Base-by-base conservation (phyloP, 257 asterid species). In the Penstemon newberryi region DNA sequence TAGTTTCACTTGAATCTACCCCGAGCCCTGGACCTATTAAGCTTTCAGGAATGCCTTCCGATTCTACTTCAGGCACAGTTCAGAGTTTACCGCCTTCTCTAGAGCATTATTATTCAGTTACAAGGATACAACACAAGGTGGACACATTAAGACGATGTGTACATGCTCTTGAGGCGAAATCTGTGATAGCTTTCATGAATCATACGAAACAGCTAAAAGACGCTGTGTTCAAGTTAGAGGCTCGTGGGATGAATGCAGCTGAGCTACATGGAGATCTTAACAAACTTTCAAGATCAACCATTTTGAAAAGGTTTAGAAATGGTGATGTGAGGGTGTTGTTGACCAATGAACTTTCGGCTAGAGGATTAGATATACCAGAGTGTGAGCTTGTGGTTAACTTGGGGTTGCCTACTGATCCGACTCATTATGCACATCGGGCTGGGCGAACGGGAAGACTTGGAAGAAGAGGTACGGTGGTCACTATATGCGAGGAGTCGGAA, bases 351-450 rank as follows among this genome's bases (percentile, higher is more conserved):
- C 96, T 94, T 13, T 91, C 97, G 12, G 99, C 99, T 5, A 83
- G 99, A 74, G 97, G 99, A 67, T 84, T 94, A 65, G 99, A 94
- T 79, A 73, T 94, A 15, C 92, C 96, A 3, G 99, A 91, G 72
- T 94, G 99, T 69, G 97, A 94, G 75, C 97, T 94, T 58, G 99
- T 94, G 33, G 99, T 94, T 52, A 91, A 94, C 77, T 81, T 94
- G 75, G 97, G 63, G 66, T 70, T 94, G 77, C 97, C 99, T 8
- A 94, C 99, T 10, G 97, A 94, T 75, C 77, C 96, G 0, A 82
- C 69, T 64, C 99, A 94, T 64, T 94, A 91, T 60, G 95, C 99
- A 3, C 99, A 94, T 81, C 83, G 99, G 69, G 99, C 99, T 38
- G 99, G 99, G 8, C 77, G 97, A 52, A 89, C 99, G 1, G 99